phyloP scores from a whole-genome alignment of 768 basidiomycete species.

The Tulasnella sp. region DNA sequence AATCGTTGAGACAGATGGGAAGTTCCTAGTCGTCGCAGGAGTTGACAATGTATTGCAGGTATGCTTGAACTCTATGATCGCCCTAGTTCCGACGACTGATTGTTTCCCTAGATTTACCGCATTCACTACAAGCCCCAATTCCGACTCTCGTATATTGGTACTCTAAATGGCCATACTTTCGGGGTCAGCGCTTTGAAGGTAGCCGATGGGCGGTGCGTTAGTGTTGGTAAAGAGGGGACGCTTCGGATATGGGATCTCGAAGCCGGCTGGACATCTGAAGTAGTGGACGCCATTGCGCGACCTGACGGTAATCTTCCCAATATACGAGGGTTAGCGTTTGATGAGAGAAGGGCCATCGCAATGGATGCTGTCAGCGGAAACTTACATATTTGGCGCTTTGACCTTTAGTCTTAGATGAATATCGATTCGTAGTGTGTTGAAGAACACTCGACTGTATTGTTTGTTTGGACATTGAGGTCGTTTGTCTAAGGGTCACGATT shows the following conservation, averaged over 20 bases:
- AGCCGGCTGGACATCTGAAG: slow-evolving; percentile 33
- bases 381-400: slow-evolving; percentile 9
- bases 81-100: not conserved
- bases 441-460: too few relatives aligned
- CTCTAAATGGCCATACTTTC: slow-evolving; percentile 56
- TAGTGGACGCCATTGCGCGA: slow-evolving; percentile 14
- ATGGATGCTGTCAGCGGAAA: not conserved
- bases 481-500: not conserved
- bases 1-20: slow-evolving; percentile 74
- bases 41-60: slow-evolving; percentile 25
- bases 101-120: slow-evolving; percentile 53
- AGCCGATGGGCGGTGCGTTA: slow-evolving; percentile 74
- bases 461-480: too few relatives aligned
- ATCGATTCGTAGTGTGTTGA: too few relatives aligned
- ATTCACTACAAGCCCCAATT: slow-evolving; percentile 47
- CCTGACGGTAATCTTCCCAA: not conserved
- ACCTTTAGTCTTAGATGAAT: slow-evolving; percentile 1
- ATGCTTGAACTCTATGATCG: slow-evolving; percentile 3
- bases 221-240: slow-evolving; percentile 55
- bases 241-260: slow-evolving; percentile 87
- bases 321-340: slow-evolving; percentile 4
- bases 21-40: slow-evolving; percentile 71
- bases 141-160: slow-evolving; percentile 53
- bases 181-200: slow-evolving; percentile 57
- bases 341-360: slow-evolving; percentile 5